Percentiles rank a stretch among this genome's conserved stretches.
Conservation (phyloP, 75 land plant species). For the Sequoia sempervirens region DNA sequence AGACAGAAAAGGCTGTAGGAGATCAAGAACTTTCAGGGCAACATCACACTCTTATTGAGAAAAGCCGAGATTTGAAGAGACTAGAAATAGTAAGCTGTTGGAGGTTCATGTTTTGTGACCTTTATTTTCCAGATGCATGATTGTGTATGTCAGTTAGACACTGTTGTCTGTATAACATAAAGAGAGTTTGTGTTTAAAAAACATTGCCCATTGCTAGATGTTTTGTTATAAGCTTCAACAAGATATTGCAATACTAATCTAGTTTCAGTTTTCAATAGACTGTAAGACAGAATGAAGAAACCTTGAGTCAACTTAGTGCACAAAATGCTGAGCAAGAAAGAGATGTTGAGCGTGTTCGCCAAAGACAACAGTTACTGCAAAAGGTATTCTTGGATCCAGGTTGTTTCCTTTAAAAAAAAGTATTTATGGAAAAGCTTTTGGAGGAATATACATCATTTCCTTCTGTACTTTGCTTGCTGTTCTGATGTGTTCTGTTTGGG, state of each 20-base stretch:
- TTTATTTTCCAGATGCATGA: background rate
- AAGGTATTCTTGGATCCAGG: constrained; percentile 31
- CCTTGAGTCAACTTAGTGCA: constrained; percentile 53
- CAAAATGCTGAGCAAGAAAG: constrained; percentile 86
- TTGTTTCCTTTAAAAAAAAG: background rate
- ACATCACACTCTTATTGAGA: constrained; percentile 63
- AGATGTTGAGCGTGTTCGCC: constrained; percentile 92
- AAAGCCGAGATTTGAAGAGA: constrained; percentile 60
- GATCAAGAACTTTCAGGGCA: constrained; percentile 83
- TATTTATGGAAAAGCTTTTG: background rate
- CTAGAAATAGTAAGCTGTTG: constrained; percentile 52
- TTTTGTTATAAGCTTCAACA: background rate
- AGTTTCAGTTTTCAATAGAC: constrained; percentile 31
- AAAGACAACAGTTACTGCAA: constrained; percentile 58
- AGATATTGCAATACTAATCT: background rate
- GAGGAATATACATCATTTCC: background rate
- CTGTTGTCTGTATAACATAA: background rate
- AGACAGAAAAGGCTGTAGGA: constrained; percentile 97
- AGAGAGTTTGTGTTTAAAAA: background rate
- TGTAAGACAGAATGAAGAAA: constrained; percentile 55
- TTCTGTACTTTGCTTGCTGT: background rate
- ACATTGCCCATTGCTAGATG: background rate
- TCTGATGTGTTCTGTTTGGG: background rate
- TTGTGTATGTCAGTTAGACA: background rate
- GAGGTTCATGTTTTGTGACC: background rate